Evolutionary conservation across 2,329 filamentous ascomycete genomes (phyloP), one percentile per base, ranked within the genome.

Genomic region (Verruconis gallopava): DNA sequence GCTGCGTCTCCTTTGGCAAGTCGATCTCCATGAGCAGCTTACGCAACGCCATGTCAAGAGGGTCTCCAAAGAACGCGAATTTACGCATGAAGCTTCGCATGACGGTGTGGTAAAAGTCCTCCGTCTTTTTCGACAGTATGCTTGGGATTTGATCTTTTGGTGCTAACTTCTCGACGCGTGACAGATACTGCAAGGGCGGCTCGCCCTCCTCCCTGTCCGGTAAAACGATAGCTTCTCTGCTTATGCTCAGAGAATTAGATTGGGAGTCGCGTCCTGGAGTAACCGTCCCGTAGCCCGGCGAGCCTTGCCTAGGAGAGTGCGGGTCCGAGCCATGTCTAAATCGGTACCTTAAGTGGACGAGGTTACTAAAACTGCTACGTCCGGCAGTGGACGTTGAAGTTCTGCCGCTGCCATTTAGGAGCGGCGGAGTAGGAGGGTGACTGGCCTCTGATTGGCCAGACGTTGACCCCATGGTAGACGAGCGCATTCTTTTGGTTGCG

Each of bases 11-110:
- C 52, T 93, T 94, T 3, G 91, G 91, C 21, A 98, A 64, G 59
- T 96, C 89, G 3, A 91, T 86, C 56, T 95, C 88, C 83, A 96
- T 94, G 43, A 98, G 70, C 38, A 98, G 72, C 59, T 96, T 96
- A 28, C 91, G 79, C 48, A 96, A 79, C 2, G 89, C 84, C 86
- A 98, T 96, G 57, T 98, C 91, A 67, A 98, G 89, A 0, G 91
- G 91, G 52, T 96, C 89, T 20, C 85, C 88, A 53, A 95, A 96
- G 63, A 96, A 96, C 40, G 80, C 78, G 60, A 96, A 96, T 15
- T 81, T 81, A 41, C 89, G 78, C 81, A 96, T 96, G 55, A 94
- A 96, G 55, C 89, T 95, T 46, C 89, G 77, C 43, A 98, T 62
- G 3, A 93, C 86, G 1, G 84, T 77, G 45, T 79, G 75, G 37